Conservation (phyloP, 2,329 filamentous ascomycete species). For the Trichophaea hybrida region DNA sequence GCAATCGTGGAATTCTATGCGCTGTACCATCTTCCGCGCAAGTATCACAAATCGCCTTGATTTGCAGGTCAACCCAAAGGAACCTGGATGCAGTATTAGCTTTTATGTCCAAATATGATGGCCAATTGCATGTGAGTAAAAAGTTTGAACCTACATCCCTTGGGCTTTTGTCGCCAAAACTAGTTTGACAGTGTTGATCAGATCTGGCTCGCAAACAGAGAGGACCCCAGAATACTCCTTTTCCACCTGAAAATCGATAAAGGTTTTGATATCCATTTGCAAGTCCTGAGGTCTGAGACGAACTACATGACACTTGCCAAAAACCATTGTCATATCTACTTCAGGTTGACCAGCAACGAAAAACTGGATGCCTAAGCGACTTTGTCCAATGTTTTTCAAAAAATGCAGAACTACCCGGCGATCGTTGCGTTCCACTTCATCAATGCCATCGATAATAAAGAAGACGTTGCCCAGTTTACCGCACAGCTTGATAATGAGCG, state of each 20-base stretch:
- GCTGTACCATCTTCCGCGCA: slow-evolving; percentile 27
- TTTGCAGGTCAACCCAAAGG: slow-evolving; percentile 32
- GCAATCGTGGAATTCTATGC: slow-evolving; percentile 24
- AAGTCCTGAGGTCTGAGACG: slow-evolving; percentile 17
- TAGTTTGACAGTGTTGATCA: slow-evolving; percentile 26
- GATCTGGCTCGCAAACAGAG: slow-evolving; percentile 14
- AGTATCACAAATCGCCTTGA: slow-evolving; percentile 30
- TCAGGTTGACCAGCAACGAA: slow-evolving; percentile 29
- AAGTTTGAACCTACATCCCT: slow-evolving; percentile 29
- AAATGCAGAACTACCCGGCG: slow-evolving; percentile 6
- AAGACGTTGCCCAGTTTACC: background rate
- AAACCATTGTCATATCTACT: slow-evolving; percentile 14
- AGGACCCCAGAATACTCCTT: slow-evolving; percentile 17
- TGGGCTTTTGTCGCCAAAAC: slow-evolving; percentile 28
- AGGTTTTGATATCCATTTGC: slow-evolving; percentile 24
- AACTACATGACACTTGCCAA: slow-evolving; percentile 11
- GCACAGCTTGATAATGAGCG: slow-evolving; percentile 5
- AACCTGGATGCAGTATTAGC: slow-evolving; percentile 28
- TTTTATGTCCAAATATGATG: background rate
- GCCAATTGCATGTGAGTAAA: background rate
- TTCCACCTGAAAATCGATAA: slow-evolving; percentile 21
- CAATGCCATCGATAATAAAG: slow-evolving; percentile 22
- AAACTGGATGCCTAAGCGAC: slow-evolving; percentile 19
- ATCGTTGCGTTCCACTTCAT: slow-evolving; percentile 16
- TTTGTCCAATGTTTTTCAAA: slow-evolving; percentile 1